Evolutionary conservation across 2,329 filamentous ascomycete genomes (phyloP).

Genomic region (Neophaeococcomyces mojaviensis): DNA sequence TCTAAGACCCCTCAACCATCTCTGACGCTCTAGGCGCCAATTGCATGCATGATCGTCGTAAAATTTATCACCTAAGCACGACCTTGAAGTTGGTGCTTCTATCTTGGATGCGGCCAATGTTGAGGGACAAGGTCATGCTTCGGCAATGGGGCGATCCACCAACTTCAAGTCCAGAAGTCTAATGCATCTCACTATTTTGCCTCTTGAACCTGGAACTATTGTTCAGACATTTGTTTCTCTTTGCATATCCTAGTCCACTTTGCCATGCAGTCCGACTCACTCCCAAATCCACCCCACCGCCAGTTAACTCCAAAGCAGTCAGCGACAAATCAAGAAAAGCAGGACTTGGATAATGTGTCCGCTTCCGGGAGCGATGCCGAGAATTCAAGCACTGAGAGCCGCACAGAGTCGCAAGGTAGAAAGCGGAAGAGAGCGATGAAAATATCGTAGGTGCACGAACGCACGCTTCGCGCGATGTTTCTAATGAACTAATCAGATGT

Average conservation of each 20-base stretch:
- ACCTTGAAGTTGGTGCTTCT: too few species aligned
- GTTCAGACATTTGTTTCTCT: neutral
- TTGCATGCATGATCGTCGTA: too few species aligned
- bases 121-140: neutral
- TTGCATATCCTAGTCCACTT: neutral
- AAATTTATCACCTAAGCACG: too few species aligned
- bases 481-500: constrained; percentile 26
- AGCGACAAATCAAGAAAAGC: neutral
- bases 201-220: neutral
- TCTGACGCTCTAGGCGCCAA: too few species aligned
- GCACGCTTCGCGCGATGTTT: constrained; percentile 1
- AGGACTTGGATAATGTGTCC: neutral
- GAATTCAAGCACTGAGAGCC: neutral
- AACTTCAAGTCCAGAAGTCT: neutral
- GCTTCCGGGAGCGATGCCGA: constrained; percentile 6
- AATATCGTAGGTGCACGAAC: constrained; percentile 21
- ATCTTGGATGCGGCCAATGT: neutral
- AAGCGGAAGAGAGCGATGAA: constrained; percentile 51
- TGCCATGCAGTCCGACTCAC: neutral
- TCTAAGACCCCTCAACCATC: too few species aligned
- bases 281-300: neutral
- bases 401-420: constrained; percentile 1
- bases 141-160: neutral
- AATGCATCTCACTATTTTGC: neutral
- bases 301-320: neutral